These are phyloP conservation scores for Casuarina glauca DNA, from an alignment of 306 rosid species.

Conservation along the genomic window DNA sequence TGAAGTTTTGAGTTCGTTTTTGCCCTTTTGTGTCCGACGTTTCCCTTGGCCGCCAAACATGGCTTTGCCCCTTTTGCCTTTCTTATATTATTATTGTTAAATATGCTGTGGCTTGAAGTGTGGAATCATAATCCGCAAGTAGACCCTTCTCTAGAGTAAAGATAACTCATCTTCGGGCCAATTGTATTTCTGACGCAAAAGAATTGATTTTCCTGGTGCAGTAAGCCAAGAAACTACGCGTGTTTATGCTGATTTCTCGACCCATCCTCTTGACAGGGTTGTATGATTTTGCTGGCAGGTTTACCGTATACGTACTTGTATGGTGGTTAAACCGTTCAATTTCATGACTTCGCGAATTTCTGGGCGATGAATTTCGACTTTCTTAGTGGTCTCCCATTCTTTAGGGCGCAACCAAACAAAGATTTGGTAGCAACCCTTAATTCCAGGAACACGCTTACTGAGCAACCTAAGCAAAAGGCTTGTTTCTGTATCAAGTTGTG, in stretches of 20 bases:
- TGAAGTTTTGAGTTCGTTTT: background rate
- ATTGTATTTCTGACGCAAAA: constrained; percentile 6
- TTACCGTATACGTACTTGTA: constrained; percentile 14
- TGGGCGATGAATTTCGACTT: constrained; percentile 53
- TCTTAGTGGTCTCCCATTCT: constrained; percentile 48
- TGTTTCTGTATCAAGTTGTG: constrained; percentile 38
- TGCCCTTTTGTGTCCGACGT: background rate
- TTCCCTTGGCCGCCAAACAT: background rate
- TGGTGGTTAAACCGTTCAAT: constrained; percentile 27
- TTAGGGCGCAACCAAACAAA: constrained; percentile 41
- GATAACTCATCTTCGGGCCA: background rate
- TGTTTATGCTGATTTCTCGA: background rate
- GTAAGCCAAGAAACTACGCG: background rate
- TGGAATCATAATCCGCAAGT: background rate
- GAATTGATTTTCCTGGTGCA: too few relatives aligned
- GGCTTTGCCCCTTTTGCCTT: background rate
- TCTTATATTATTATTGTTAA: background rate
- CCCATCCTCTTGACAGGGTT: constrained; percentile 1
- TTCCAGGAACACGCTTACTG: constrained; percentile 23
- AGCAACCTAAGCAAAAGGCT: constrained; percentile 34
- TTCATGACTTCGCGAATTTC: constrained; percentile 8
- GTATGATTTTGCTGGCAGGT: constrained; percentile 26
- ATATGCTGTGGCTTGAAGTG: background rate
- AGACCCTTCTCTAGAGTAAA: background rate
- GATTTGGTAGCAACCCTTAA: constrained; percentile 31